Base-by-base conservation (phyloP, 495 filamentous ascomycete genomes). In the Penicillium paxilli region DNA sequence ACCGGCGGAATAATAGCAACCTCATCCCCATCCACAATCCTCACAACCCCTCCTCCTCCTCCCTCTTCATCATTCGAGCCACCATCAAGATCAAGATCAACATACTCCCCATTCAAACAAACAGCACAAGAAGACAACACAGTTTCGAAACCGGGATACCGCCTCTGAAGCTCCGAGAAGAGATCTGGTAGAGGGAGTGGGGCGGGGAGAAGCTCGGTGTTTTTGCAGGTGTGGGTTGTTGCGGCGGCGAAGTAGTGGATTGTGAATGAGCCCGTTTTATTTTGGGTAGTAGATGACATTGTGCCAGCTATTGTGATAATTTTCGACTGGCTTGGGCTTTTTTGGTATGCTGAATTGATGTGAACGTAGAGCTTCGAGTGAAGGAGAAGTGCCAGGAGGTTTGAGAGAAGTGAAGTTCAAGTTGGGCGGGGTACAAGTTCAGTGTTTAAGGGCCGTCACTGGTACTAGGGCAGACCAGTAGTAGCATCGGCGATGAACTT, bases 1-100 rank as follows among this genome's bases (percentile, higher is more conserved):
- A 98, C 94, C n/a, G 94, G 94, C 25, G 94, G 94, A 55, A 98
- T 97, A 41, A 98, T 87, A 10, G 88, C 95, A 41, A 98, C 91
- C 71, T 98, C 94, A 60, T 94, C 89, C 16, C 91, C 92, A 19
- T 78, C 82, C 51, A 86, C 63, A 54, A 98, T 90, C 38, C 86
- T 67, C 5, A 70, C 61, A 21, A 10, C 40, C 2, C 40, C 17
- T 5, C 23, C 40, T 22, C 19, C 40, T 9, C 11, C 20, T 42
- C 19, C n/a, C n/a, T n/a, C n/a, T n/a, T n/a, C n/a, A n/a, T n/a
- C 2, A 19, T 0, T 6, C n/a, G n/a, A 17, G 2, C 51, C 32
- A 6, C 38, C 52, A 44, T 49, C 60, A 28, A 68, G 66, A 19
- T 68, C 61, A 37, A 93, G 52, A 70, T 98, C 91, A 28, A 96